Evolutionary conservation across 1,139 yeast species (phyloP).

Genomic region (Taphrina flavorubra): DNA sequence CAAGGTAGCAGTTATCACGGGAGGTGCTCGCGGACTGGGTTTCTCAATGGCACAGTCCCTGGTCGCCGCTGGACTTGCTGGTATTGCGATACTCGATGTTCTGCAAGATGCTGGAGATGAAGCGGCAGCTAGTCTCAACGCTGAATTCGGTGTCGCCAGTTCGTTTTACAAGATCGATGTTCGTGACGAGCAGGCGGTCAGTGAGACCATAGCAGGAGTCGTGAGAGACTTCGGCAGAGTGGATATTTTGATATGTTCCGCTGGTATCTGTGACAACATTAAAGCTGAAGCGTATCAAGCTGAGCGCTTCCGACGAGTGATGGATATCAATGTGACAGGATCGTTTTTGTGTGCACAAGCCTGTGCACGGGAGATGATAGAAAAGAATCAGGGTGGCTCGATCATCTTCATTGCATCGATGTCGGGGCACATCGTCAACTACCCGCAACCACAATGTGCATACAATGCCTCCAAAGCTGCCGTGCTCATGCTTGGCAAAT

Average conservation of each 20-base stretch:
- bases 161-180: constrained; percentile 39
- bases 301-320: constrained; percentile 68
- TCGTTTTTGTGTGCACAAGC: constrained; percentile 75
- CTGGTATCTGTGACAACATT: constrained; percentile 54
- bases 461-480: constrained; percentile 43
- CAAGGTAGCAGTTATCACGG: constrained; percentile 83
- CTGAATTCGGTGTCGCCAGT: constrained; percentile 34
- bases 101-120: constrained; percentile 39
- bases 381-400: constrained; percentile 70
- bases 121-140: constrained; percentile 38
- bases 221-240: constrained; percentile 58
- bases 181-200: constrained; percentile 41
- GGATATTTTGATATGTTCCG: constrained; percentile 70
- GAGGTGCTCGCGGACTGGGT: constrained; percentile 90
- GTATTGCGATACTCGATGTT: constrained; percentile 54
- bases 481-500: constrained; percentile 60
- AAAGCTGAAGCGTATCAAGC: constrained; percentile 73
- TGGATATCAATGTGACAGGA: constrained; percentile 75
- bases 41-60: constrained; percentile 81
- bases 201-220: constrained; percentile 39
- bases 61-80: constrained; percentile 84
- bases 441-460: constrained; percentile 86
- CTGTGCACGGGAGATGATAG: constrained; percentile 73
- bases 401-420: constrained; percentile 85
- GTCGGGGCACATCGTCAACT: constrained; percentile 87